Evolutionary conservation across 768 basidiomycete genomes (phyloP).

Genomic region (Lentinula aciculospora): DNA sequence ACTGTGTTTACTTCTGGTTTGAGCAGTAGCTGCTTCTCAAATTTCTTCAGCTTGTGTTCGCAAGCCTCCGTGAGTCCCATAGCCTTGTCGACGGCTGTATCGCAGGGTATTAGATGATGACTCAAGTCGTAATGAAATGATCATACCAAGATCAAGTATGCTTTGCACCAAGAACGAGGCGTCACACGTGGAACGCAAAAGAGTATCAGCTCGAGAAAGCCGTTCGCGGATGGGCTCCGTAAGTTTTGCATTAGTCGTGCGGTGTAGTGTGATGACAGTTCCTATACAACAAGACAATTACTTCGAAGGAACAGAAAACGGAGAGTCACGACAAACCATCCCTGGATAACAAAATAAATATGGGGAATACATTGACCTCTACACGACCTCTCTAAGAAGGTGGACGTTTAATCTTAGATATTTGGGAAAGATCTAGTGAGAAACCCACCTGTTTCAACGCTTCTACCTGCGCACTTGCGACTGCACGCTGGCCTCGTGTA

Average conservation of each 20-base stretch:
- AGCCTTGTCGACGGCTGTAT: conserved; percentile 57
- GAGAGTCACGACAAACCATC: conserved; percentile 23
- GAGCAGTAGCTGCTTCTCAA: conserved; percentile 54
- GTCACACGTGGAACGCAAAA: conserved; percentile 57
- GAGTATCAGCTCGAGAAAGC: conserved; percentile 50
- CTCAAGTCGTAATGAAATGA: not conserved
- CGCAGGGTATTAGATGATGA: not conserved
- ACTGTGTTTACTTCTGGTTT: conserved; percentile 56
- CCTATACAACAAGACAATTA: not conserved
- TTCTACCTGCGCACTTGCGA: not conserved
- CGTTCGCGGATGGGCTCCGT: conserved; percentile 53
- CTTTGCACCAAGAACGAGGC: conserved; percentile 56
- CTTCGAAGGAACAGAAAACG: too few species aligned
- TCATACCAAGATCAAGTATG: conserved; percentile 45
- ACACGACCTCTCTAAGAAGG: conserved; percentile 25
- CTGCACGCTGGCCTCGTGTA: not conserved
- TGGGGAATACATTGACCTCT: conserved; percentile 32
- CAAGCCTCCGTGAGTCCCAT: conserved; percentile 65
- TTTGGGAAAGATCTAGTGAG: not conserved
- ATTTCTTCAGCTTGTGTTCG: conserved; percentile 50
- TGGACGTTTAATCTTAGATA: not conserved
- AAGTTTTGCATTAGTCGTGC: conserved; percentile 37
- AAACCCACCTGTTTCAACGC: not conserved
- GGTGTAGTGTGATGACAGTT: conserved; percentile 8
- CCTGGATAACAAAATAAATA: conserved; percentile 40